Conservation (phyloP, 176 grass and related monocot species). For the Puya raimondii region DNA sequence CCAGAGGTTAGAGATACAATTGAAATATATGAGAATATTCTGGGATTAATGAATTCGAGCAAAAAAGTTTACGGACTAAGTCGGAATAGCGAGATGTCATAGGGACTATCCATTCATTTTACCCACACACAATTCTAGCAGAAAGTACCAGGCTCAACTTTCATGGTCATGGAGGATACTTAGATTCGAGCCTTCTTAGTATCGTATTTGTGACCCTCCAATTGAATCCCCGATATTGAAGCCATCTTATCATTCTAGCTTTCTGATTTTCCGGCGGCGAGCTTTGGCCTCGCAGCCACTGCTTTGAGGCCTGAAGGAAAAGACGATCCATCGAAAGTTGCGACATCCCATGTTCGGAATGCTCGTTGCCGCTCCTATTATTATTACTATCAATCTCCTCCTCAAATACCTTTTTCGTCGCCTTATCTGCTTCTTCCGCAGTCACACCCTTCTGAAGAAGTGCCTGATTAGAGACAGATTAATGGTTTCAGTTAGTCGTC, state of each 20-base stretch:
- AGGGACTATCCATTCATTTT: no score
- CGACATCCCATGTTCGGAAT: constrained; percentile 40
- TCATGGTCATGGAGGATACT: constrained; percentile 15
- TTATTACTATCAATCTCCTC: constrained; percentile 3
- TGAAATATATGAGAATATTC: no score
- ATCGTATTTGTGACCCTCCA: constrained; percentile 57
- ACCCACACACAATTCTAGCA: no score
- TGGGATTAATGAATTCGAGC: no score
- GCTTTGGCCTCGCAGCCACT: constrained; percentile 52
- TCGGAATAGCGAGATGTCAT: no score
- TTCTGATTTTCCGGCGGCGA: constrained; percentile 42
- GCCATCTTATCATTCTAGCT: constrained; percentile 56
- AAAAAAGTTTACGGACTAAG: no score
- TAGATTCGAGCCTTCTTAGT: constrained; percentile 48
- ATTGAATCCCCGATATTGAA: constrained; percentile 79
- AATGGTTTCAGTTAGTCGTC: background rate
- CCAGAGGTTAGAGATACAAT: no score
- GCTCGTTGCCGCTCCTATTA: constrained; percentile 5
- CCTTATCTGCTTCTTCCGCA: constrained; percentile 44
- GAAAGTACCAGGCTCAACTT: no score
- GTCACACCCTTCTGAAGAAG: constrained; percentile 62
- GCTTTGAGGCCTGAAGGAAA: constrained; percentile 69
- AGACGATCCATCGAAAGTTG: constrained; percentile 68
- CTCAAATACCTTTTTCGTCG: constrained; percentile 56
- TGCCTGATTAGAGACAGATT: constrained; percentile 26